These are phyloP conservation scores for Aspergillus fumigatiaffinis DNA, from an alignment of 2,329 filamentous ascomycete species.

Conservation along the genomic window DNA sequence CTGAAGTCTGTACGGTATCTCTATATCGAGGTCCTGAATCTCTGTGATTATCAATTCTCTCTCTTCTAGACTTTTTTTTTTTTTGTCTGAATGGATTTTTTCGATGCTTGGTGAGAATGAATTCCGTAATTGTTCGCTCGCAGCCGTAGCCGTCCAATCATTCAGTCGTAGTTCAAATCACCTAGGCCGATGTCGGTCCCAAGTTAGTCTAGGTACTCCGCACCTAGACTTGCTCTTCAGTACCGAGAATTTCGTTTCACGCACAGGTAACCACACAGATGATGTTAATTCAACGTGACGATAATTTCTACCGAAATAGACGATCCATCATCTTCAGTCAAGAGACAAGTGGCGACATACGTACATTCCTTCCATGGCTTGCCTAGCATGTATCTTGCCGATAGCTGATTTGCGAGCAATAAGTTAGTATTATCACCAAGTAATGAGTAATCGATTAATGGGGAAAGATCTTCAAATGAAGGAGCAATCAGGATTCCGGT, in stretches of 20 bases:
- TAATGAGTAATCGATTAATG: conserved; percentile 14
- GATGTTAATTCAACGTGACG: neutral
- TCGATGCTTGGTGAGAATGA: neutral
- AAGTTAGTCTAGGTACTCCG: neutral
- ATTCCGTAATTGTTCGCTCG: no score
- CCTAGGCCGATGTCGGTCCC: conserved; percentile 14
- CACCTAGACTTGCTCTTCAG: neutral
- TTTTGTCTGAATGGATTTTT: neutral
- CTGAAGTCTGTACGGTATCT: neutral
- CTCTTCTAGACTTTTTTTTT: conserved; percentile 3
- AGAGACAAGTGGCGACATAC: neutral
- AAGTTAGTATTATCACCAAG: conserved; percentile 2
- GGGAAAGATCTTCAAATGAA: conserved; percentile 11
- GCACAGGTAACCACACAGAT: neutral
- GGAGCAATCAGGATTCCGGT: conserved; percentile 15
- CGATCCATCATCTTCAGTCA: neutral
- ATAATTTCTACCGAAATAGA: neutral
- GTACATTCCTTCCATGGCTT: neutral
- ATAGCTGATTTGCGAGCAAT: neutral
- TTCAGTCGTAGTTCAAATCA: neutral
- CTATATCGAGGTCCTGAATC: neutral
- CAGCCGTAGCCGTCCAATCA: neutral
- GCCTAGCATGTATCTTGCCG: neutral
- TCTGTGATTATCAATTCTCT: conserved; percentile 14
- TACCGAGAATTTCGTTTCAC: neutral